phyloP scores from a whole-genome alignment of 2,329 filamentous ascomycete genomes.

The Ampelomyces quisqualis region DNA sequence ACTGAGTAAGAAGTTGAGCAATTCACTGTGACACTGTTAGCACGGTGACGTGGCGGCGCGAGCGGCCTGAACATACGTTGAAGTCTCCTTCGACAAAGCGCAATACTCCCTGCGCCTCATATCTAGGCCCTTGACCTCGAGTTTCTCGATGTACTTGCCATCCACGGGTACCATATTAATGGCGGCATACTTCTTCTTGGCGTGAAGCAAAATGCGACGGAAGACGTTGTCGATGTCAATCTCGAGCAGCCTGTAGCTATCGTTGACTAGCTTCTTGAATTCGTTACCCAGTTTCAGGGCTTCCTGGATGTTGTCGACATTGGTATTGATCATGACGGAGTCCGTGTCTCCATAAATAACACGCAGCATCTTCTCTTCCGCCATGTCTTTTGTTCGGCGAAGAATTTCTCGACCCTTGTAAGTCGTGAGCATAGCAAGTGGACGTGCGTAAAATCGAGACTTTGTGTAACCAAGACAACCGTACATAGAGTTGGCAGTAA shows the following conservation, averaged over 20 bases:
- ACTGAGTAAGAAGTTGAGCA: constrained; percentile 92
- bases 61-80: constrained; percentile 58
- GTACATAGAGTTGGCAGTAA: constrained; percentile 99
- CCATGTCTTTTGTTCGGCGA: constrained; percentile 90
- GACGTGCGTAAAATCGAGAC: constrained; percentile 94
- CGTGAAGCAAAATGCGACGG: constrained; percentile 85
- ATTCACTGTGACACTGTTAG: constrained; percentile 52
- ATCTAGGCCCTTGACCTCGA: constrained; percentile 97
- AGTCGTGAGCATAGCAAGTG: constrained; percentile 91
- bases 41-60: neutral
- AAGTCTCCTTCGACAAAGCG: constrained; percentile 91
- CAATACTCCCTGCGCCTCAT: constrained; percentile 99
- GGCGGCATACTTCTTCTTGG: constrained; percentile 99
- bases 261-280: constrained; percentile 94
- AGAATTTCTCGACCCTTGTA: constrained; percentile 98
- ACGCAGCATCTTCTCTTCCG: constrained; percentile 84
- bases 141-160: constrained; percentile 87
- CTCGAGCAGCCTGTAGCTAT: constrained; percentile 86
- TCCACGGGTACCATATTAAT: constrained; percentile 89
- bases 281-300: constrained; percentile 89
- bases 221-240: constrained; percentile 99
- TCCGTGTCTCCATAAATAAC: constrained; percentile 99
- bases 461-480: constrained; percentile 96
- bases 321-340: constrained; percentile 99
- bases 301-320: constrained; percentile 88